phyloP scores from a whole-genome alignment of 805 yeast species.

The Saturnispora galanensis region DNA sequence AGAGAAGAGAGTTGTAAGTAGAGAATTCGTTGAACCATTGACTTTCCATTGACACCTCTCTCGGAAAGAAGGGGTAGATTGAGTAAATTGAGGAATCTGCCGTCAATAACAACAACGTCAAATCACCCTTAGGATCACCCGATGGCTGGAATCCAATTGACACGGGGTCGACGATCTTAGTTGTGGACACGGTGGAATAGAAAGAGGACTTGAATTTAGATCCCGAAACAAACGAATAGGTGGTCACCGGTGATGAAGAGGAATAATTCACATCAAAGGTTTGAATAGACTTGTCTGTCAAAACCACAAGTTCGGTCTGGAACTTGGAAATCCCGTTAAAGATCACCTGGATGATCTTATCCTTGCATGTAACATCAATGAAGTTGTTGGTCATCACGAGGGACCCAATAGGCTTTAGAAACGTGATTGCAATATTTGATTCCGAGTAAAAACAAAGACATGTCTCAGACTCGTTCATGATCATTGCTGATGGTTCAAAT shows the following conservation, averaged over 20 bases:
- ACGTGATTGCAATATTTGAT: slow-evolving; percentile 12
- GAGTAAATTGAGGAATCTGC: slow-evolving; percentile 50
- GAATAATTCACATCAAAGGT: slow-evolving; percentile 29
- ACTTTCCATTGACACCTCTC: slow-evolving; percentile 29
- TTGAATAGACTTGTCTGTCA: slow-evolving; percentile 28
- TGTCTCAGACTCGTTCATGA: slow-evolving; percentile 19
- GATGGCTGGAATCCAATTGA: slow-evolving; percentile 38
- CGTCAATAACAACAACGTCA: slow-evolving; percentile 44
- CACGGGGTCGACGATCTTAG: slow-evolving; percentile 25
- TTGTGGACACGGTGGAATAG: slow-evolving; percentile 3
- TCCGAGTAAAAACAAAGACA: slow-evolving; percentile 21
- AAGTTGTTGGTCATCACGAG: not conserved
- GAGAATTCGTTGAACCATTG: slow-evolving; percentile 23
- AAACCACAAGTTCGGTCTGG: slow-evolving; percentile 35
- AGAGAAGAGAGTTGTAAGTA: slow-evolving; percentile 18
- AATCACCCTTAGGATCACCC: slow-evolving; percentile 15
- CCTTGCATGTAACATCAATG: slow-evolving; percentile 10
- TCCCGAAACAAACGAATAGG: slow-evolving; percentile 13
- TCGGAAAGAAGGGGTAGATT: slow-evolving; percentile 57
- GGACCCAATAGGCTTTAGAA: slow-evolving; percentile 17
- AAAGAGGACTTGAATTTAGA: slow-evolving; percentile 4
- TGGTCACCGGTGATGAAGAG: slow-evolving; percentile 13
- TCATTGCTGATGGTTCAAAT: slow-evolving; percentile 21
- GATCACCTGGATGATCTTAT: slow-evolving; percentile 27
- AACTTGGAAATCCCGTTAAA: slow-evolving; percentile 38